Base-by-base conservation (phyloP, 257 asterid species). In the Knoxia roxburghii region DNA sequence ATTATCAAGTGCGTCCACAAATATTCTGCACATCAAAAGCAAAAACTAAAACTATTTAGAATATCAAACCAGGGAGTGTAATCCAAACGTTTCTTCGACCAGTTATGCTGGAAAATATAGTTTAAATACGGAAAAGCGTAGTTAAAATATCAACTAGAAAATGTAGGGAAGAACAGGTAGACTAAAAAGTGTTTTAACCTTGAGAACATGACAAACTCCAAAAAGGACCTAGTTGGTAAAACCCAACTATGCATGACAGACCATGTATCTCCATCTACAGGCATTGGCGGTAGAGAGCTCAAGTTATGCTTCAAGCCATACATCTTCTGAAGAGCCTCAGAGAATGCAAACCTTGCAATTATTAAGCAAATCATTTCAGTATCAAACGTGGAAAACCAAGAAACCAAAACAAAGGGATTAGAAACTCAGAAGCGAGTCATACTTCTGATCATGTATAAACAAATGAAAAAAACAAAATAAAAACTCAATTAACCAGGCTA, bases 121-220 rank as follows among this genome's bases (percentile, higher is more conserved):
- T n/a, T n/a, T n/a, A n/a, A n/a, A n/a, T n/a, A n/a, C n/a, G n/a
- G n/a, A n/a, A n/a, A n/a, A n/a, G n/a, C n/a, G n/a, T n/a, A n/a
- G n/a, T n/a, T n/a, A n/a, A n/a, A n/a, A n/a, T n/a, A n/a, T n/a
- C n/a, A n/a, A 15, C n/a, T 20, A 35, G 21, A 20, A 60, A 70
- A 30, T 35, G 50, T 15, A n/a, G 49, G 37, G 23, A 24, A 60
- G 40, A 27, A 37, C 41, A 37, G 41, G 4, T 0, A 68, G 70
- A 59, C 46, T 26, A 32, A 24, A 0, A 59, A 57, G 24, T 61
- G 72, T 41, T 61, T 51, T 63, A 77, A 94, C 99, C 99, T 94
- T 66, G 99, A 94, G 76, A 94, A 94, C 98, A 94, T 87, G 54
- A 83, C 91, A 68, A 90, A 87, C 83, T 94, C 99, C 79, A 87